phyloP scores from a whole-genome alignment of 345 rosid genomes.

The Eucalyptus marginata region DNA sequence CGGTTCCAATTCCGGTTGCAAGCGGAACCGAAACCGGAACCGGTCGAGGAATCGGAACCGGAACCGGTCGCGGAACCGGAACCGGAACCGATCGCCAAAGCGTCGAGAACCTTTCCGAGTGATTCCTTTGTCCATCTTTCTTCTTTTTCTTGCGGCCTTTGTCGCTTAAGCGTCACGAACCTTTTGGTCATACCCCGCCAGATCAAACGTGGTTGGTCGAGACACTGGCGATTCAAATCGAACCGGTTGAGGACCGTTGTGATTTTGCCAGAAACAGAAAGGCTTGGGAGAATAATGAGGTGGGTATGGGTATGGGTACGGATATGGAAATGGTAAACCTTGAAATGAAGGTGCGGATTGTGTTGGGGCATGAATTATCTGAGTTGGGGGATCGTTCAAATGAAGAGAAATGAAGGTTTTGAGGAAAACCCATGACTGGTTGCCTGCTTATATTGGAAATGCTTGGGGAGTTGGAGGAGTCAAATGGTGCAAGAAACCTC shows the following conservation, averaged over 20 bases:
- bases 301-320: background rate
- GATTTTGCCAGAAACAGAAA: background rate
- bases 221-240: background rate
- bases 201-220: background rate
- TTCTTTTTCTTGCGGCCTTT: slow-evolving; percentile 47
- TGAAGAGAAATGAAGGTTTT: background rate
- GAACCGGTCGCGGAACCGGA: too few species aligned
- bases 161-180: slow-evolving; percentile 18
- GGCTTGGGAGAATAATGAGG: background rate
- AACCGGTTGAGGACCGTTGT: background rate
- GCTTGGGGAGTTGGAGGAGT: background rate
- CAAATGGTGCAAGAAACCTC: background rate
- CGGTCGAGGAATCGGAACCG: too few species aligned
- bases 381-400: background rate
- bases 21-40: too few species aligned
- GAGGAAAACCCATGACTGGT: background rate
- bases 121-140: slow-evolving; percentile 23
- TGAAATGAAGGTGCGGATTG: background rate
- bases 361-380: background rate
- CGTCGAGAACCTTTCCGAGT: too few species aligned
- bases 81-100: too few species aligned
- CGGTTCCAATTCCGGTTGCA: too few species aligned
- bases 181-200: background rate
- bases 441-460: background rate
- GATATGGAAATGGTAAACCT: background rate